phyloP scores from a whole-genome alignment of 2,329 filamentous ascomycete species.

The Rhytidhysteron rufulum region DNA sequence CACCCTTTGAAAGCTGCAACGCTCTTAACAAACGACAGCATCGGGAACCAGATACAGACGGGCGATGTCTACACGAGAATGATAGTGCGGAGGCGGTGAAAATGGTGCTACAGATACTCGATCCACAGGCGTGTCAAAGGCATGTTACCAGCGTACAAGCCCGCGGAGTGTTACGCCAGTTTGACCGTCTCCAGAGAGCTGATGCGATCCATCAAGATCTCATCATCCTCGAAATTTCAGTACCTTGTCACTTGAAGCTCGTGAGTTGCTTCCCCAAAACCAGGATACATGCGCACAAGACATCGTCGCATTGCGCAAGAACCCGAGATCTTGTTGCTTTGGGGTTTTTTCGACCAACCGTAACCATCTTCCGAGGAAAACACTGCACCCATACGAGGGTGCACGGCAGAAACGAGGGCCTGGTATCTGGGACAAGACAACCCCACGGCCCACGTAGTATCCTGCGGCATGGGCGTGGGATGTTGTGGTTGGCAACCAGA shows the following conservation, averaged over 20 bases:
- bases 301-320: neutral
- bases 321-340: neutral
- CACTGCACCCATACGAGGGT: neutral
- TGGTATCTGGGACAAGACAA: constrained; percentile 1
- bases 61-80: constrained; percentile 2
- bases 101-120: constrained; percentile 1
- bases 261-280: neutral
- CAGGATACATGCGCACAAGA: neutral
- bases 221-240: neutral
- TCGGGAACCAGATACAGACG: neutral
- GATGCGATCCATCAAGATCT: neutral
- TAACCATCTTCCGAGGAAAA: neutral
- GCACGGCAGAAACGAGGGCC: neutral
- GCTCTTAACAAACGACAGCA: neutral
- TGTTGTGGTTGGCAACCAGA: too few species aligned
- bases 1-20: constrained; percentile 1
- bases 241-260: neutral
- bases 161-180: constrained; percentile 3
- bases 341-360: neutral
- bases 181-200: constrained; percentile 1
- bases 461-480: constrained; percentile 2
- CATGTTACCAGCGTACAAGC: constrained; percentile 1
- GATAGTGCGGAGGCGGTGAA: neutral
- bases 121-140: neutral
- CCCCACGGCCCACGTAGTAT: neutral